Conservation (phyloP, 139 green algal species). For the Closterium sp. region DNA sequence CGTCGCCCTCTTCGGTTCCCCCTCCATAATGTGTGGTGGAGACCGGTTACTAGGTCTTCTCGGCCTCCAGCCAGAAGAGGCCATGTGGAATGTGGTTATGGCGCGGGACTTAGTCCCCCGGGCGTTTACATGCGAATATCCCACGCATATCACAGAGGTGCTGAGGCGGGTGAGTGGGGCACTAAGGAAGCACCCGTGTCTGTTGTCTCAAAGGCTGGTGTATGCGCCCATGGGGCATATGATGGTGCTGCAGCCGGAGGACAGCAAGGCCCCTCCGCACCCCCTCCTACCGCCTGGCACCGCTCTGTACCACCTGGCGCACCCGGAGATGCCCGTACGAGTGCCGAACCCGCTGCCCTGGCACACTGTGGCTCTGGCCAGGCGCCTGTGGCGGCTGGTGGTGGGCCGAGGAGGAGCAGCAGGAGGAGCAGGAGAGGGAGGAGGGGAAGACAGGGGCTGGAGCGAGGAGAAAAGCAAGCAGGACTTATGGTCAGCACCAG, state of each 20-base stretch:
- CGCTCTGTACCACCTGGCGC: conserved; percentile 70
- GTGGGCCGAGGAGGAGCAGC: neutral
- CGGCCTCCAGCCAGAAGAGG: conserved; percentile 59
- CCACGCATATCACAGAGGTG: conserved; percentile 70
- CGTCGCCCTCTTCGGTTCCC: conserved; percentile 88
- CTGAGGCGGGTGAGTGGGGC: conserved; percentile 60
- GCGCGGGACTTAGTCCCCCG: conserved; percentile 90
- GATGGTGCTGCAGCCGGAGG: conserved; percentile 83
- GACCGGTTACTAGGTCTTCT: conserved; percentile 43
- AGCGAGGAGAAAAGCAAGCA: neutral
- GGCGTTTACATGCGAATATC: conserved; percentile 96
- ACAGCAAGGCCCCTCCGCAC: conserved; percentile 58
- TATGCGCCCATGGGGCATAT: conserved; percentile 86
- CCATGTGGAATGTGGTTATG: conserved; percentile 83
- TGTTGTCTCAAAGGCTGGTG: conserved; percentile 67
- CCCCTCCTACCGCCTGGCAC: conserved; percentile 75
- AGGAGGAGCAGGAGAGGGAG: neutral
- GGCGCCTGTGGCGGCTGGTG: neutral
- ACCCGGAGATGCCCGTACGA: neutral
- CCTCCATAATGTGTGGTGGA: conserved; percentile 79
- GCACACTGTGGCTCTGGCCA: neutral
- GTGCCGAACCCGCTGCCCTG: neutral
- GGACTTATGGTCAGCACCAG: neutral
- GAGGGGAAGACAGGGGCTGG: neutral
- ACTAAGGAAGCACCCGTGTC: conserved; percentile 78